These are phyloP conservation scores for Avena insularis DNA, from an alignment of 176 grass and related monocot species.

Conservation along the genomic window DNA sequence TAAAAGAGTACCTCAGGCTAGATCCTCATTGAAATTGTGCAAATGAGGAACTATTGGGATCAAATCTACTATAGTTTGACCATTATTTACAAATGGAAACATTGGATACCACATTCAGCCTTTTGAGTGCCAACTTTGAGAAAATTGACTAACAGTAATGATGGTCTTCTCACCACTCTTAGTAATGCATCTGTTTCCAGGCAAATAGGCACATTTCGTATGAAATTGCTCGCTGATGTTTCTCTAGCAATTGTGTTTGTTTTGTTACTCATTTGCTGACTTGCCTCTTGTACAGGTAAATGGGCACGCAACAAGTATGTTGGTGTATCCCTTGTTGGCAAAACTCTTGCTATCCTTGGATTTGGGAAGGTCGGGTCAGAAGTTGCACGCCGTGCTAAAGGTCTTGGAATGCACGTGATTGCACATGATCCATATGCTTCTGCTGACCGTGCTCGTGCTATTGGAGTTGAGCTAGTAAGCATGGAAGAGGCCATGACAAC, in stretches of 20 bases:
- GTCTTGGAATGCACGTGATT: slow-evolving; percentile 84
- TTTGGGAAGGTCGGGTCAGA: slow-evolving; percentile 91
- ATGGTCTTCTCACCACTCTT: background rate
- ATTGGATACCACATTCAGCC: background rate
- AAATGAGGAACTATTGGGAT: background rate
- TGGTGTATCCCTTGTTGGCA: slow-evolving; percentile 82
- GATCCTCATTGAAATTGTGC: slow-evolving; percentile 17
- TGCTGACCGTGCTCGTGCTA: slow-evolving; percentile 76
- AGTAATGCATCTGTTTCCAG: background rate
- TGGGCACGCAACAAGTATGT: slow-evolving; percentile 89
- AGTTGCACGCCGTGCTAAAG: slow-evolving; percentile 82
- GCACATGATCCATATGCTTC: slow-evolving; percentile 88
- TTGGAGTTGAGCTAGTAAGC: slow-evolving; percentile 79
- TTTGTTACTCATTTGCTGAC: background rate
- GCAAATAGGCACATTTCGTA: background rate
- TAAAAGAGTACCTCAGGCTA: background rate
- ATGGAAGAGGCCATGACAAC: slow-evolving; percentile 75
- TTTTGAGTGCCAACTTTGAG: background rate
- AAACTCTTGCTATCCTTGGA: slow-evolving; percentile 77
- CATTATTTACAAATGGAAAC: background rate
- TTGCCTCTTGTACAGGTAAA: slow-evolving; percentile 49
- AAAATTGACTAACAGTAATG: background rate
- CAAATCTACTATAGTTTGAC: background rate
- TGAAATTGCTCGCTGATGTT: background rate
- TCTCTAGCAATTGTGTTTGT: background rate